Percentiles rank a stretch among this genome's conserved stretches.
These are phyloP conservation scores for Zygotorulaspora chibaensis DNA, from an alignment of 805 yeast genomes.

Conservation along the genomic window DNA sequence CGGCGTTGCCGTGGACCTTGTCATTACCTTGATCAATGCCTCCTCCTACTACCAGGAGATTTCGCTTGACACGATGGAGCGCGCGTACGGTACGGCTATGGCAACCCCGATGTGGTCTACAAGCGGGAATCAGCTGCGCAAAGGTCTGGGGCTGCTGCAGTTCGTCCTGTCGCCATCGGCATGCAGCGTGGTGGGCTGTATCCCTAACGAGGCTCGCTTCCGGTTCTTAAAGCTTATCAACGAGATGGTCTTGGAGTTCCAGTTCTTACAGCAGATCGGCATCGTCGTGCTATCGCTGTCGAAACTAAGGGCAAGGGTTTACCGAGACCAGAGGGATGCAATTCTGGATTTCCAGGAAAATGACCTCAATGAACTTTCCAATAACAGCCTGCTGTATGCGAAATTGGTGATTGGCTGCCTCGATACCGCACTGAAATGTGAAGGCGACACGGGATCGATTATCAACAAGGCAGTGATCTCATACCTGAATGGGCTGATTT, in stretches of 20 bases:
- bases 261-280: constrained; percentile 29
- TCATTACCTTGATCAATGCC: constrained; percentile 17
- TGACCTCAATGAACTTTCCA: constrained; percentile 26
- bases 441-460: constrained; percentile 5
- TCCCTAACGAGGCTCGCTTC: not conserved
- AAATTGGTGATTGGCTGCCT: constrained; percentile 31
- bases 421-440: constrained; percentile 15
- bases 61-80: constrained; percentile 22
- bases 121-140: constrained; percentile 26
- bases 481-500: constrained; percentile 25
- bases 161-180: constrained; percentile 8
- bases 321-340: constrained; percentile 22
- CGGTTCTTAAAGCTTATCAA: constrained; percentile 2
- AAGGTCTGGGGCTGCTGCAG: constrained; percentile 28
- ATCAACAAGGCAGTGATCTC: constrained; percentile 12
- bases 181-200: not conserved
- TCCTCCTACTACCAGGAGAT: constrained; percentile 21
- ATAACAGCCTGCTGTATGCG: constrained; percentile 25
- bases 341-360: constrained; percentile 30
- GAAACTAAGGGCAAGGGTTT: constrained; percentile 26
- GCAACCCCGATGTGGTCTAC: constrained; percentile 25
- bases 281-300: constrained; percentile 31
- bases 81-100: constrained; percentile 23
- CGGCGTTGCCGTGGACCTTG: constrained; percentile 2
- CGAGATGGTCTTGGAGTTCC: constrained; percentile 16